Evolutionary conservation across 2,329 filamentous ascomycete species (phyloP).

Genomic region (Coccinonectria pachysandricola): DNA sequence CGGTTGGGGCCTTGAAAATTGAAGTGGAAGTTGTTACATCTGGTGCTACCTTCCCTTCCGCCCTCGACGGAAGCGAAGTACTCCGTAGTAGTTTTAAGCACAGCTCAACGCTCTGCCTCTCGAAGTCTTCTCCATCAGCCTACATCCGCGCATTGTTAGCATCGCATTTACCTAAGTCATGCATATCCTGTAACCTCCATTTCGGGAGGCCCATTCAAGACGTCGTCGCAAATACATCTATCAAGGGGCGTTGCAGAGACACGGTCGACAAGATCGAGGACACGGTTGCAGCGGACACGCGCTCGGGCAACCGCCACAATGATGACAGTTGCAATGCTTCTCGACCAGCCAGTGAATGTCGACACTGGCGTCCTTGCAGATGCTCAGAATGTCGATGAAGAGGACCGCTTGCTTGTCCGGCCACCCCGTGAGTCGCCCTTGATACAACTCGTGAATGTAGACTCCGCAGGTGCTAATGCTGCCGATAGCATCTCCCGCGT

Average conservation of each 20-base stretch:
- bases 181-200: slow-evolving; percentile 2
- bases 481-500: slow-evolving; percentile 6
- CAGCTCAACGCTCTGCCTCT: too few species aligned
- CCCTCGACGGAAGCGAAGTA: too few species aligned
- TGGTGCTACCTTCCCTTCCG: too few species aligned
- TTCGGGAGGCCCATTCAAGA: slow-evolving; percentile 9
- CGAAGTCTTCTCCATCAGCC: too few species aligned
- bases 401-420: too few species aligned
- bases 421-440: too few species aligned
- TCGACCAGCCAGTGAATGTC: slow-evolving; percentile 6
- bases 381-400: slow-evolving; percentile 7
- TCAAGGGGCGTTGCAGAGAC: slow-evolving; percentile 16
- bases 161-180: slow-evolving; percentile 1
- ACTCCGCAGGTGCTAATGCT: not conserved
- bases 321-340: slow-evolving; percentile 9
- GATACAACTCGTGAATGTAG: too few species aligned
- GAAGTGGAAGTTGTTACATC: too few species aligned
- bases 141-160: too few species aligned
- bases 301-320: slow-evolving; percentile 3
- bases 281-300: slow-evolving; percentile 3
- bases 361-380: slow-evolving; percentile 6
- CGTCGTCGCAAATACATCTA: slow-evolving; percentile 20
- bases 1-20: too few species aligned
- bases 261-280: slow-evolving; percentile 7
- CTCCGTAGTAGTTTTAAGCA: too few species aligned